Base-by-base conservation (phyloP, 371 early-diverging fungal genomes). In the Coemansia sp. region DNA sequence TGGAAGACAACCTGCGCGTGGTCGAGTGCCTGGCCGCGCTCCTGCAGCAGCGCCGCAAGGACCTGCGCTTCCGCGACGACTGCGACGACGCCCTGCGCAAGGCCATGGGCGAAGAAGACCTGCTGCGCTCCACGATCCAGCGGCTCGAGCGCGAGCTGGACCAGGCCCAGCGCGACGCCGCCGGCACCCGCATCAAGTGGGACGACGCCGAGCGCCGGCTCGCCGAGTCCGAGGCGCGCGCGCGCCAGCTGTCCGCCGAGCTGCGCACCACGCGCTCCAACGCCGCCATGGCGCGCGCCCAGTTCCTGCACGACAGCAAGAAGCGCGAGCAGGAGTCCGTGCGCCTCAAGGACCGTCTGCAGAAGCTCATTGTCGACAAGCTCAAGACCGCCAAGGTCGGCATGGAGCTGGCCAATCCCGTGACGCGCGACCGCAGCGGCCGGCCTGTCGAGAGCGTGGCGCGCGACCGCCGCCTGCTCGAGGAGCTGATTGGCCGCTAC, bases 261-360 rank as follows among this genome's bases (percentile, higher is more conserved):
- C 58, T 78, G 45, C 65, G 66, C 14, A 63, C 74, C 1, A 56
- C 58, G 2, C 40, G 63, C 35, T 49, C 79, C 12, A 74, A 63
- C 16, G 66, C 65, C 2, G 61, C 69, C 2, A 61, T 59, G 63
- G 58, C 49, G 11, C 61, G 59, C 47, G 61, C 75, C 40, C 79
- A 79, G 69, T 78, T 63, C 30, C 5, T 59, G 72, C 83, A 83
- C 51, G 83, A 83, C 7, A 54, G 77, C 31, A 74, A 76, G 63
- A 83, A 81, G 63, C 76, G 77, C 48, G 83, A 83, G 40, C 60
- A 59, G 10, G 83, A 83, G 54, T 47, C 65, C 9, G 34, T 41
- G 0, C 63, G 70, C 38, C 64, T 82, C 20, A 81, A 78, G 63
- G 83, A 83, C 38, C 61, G 80, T 16, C 58, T 82, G 72, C 83